Percentiles rank a stretch among this genome's conserved stretches.
These are phyloP conservation scores for Ambrosiella xylebori DNA, from an alignment of 2,329 filamentous ascomycete species.

Conservation along the genomic window DNA sequence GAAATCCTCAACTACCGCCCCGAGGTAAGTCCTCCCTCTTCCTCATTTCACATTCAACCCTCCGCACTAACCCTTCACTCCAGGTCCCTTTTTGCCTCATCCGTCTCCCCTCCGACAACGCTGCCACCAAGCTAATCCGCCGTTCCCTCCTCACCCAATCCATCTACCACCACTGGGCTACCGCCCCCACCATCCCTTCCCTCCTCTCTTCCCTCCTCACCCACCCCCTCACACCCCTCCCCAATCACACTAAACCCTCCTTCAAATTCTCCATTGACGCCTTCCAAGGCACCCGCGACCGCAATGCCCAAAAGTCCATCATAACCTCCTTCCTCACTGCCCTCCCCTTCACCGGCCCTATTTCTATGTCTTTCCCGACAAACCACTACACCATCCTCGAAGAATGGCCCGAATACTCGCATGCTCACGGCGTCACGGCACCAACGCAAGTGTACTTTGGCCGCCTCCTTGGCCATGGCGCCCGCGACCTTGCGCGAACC, in stretches of 20 bases:
- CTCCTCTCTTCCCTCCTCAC: constrained; percentile 36
- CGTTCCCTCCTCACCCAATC: constrained; percentile 69
- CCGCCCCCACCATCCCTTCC: constrained; percentile 45
- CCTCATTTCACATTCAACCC: background rate
- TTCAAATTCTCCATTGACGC: constrained; percentile 77
- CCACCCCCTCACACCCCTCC: constrained; percentile 1
- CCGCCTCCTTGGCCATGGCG: constrained; percentile 48
- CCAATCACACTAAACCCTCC: constrained; percentile 41
- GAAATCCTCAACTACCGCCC: constrained; percentile 59
- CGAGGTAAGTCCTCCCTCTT: constrained; percentile 37
- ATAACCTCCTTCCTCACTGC: constrained; percentile 64
- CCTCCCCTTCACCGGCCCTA: constrained; percentile 59
- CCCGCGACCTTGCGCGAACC: constrained; percentile 48
- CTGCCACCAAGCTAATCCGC: constrained; percentile 48
- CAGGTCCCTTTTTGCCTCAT: constrained; percentile 81
- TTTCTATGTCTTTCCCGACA: constrained; percentile 57
- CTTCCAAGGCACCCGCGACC: constrained; percentile 57
- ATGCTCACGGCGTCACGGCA: constrained; percentile 34
- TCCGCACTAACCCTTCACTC: constrained; percentile 13
- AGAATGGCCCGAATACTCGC: constrained; percentile 47
- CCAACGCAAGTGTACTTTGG: constrained; percentile 39
- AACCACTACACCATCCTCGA: constrained; percentile 69
- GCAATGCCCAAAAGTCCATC: constrained; percentile 46
- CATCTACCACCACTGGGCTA: constrained; percentile 81
- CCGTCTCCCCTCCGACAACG: constrained; percentile 43